Percentiles rank a stretch among this genome's conserved stretches.
phyloP scores from a whole-genome alignment of 768 basidiomycete genomes.

The Leccinum rimulosum region DNA sequence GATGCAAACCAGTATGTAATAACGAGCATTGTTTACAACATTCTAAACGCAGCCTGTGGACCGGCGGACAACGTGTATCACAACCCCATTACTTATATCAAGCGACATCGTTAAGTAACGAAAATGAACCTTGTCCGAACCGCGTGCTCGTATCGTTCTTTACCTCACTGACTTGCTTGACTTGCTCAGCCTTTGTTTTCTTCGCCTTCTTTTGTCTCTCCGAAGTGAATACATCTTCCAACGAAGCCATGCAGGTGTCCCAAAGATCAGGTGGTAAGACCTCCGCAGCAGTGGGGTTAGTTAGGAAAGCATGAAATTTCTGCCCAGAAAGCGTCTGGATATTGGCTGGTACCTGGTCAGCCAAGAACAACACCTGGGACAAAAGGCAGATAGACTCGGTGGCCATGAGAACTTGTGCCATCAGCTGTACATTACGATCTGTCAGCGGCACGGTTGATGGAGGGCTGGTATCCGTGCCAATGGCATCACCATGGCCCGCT shows the following conservation, averaged over 20 bases:
- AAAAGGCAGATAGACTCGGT: slow-evolving; percentile 60
- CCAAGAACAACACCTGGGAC: slow-evolving; percentile 58
- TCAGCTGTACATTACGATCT: slow-evolving; percentile 66
- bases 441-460: slow-evolving; percentile 32
- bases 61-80: neutral
- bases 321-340: slow-evolving; percentile 56
- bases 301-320: slow-evolving; percentile 54
- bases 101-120: slow-evolving; percentile 40
- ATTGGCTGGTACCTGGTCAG: slow-evolving; percentile 43
- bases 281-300: slow-evolving; percentile 23
- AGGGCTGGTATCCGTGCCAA: slow-evolving; percentile 14
- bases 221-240: slow-evolving; percentile 48
- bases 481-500: slow-evolving; percentile 13
- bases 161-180: slow-evolving; percentile 20
- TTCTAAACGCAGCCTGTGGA: neutral
- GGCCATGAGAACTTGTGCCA: slow-evolving; percentile 60
- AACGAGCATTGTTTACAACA: neutral
- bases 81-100: slow-evolving; percentile 20
- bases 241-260: slow-evolving; percentile 44
- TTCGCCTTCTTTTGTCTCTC: slow-evolving; percentile 47
- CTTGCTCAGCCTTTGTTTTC: slow-evolving; percentile 28
- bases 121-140: slow-evolving; percentile 32
- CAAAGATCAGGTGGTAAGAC: slow-evolving; percentile 38
- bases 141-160: slow-evolving; percentile 14
- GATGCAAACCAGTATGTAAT: neutral